Percentiles rank a stretch among this genome's conserved stretches.
Conservation (phyloP, 495 filamentous ascomycete species). For the Penicillium cataractarum region DNA sequence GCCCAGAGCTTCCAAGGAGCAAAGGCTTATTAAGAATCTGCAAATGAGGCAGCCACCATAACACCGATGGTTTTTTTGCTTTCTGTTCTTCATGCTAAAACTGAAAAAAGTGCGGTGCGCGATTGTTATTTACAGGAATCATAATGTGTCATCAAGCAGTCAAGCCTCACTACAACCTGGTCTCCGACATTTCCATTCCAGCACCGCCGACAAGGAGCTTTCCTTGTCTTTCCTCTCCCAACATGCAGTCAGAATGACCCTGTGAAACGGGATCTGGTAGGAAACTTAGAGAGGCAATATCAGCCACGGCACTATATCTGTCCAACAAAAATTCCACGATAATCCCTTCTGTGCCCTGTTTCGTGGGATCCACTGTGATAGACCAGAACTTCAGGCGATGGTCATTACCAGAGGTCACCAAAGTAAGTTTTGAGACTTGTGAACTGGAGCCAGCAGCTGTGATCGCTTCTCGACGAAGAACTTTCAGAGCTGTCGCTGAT, state of each 20-base stretch:
- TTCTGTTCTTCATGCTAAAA: neutral
- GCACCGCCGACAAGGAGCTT: conserved; percentile 57
- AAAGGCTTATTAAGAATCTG: neutral
- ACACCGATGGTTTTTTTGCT: neutral
- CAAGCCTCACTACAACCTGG: conserved; percentile 16
- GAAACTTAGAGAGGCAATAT: conserved; percentile 56
- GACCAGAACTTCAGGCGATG: conserved; percentile 80
- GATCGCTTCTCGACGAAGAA: conserved; percentile 36
- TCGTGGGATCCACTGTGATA: conserved; percentile 41
- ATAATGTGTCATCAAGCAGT: neutral
- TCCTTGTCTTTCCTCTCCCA: conserved; percentile 3
- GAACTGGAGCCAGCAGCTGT: neutral
- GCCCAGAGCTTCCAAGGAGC: neutral
- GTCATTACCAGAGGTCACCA: conserved; percentile 75
- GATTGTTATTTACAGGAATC: neutral
- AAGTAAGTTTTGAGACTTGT: conserved; percentile 20
- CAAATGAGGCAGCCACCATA: neutral
- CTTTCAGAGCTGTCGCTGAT: conserved; percentile 68
- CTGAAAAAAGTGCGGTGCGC: neutral
- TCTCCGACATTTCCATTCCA: conserved; percentile 54
- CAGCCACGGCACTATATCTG: conserved; percentile 66
- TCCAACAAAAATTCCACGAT: conserved; percentile 47
- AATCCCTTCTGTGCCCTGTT: conserved; percentile 41
- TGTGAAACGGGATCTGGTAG: conserved; percentile 14
- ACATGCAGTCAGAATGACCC: neutral